A percentile compares a stretch with the other conserved stretches of the same genome.
These are phyloP conservation scores for Dryas integrifolia DNA, from an alignment of 331 rosid species.

Conservation along the genomic window DNA sequence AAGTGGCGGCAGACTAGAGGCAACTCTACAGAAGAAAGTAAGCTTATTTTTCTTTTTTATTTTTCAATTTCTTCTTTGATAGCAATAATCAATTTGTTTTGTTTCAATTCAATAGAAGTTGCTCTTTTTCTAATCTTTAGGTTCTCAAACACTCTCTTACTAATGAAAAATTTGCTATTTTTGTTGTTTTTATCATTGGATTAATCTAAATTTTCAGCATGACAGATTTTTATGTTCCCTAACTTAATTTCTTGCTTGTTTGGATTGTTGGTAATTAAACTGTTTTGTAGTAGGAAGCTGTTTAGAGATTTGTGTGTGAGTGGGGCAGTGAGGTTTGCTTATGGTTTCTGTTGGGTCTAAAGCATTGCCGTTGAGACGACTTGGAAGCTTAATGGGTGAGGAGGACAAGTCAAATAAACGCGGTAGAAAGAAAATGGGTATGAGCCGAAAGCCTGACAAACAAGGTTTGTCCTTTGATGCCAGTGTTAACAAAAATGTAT, in stretches of 20 bases:
- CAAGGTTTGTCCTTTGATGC: constrained; percentile 32
- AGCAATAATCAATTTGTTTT: background rate
- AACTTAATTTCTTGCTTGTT: background rate
- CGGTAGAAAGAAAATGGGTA: constrained; percentile 37
- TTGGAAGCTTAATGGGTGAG: constrained; percentile 41
- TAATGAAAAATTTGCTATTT: background rate
- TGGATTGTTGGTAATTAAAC: background rate
- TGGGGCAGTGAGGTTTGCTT: background rate
- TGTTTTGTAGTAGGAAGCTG: background rate
- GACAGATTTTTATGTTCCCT: background rate
- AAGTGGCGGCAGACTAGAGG: background rate
- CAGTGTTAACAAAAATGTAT: constrained; percentile 26
- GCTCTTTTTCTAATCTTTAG: background rate
- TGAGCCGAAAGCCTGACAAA: constrained; percentile 40
- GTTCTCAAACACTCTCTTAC: background rate
- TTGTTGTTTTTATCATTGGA: background rate
- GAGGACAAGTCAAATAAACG: constrained; percentile 28
- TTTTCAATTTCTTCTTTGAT: background rate
- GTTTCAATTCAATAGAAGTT: background rate
- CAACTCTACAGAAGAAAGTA: constrained; percentile 6
- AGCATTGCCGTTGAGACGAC: constrained; percentile 39
- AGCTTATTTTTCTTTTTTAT: background rate
- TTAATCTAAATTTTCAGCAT: background rate
- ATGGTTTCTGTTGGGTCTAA: constrained; percentile 59
- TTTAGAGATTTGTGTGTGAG: background rate